A percentile compares a stretch with the other conserved stretches of the same genome.
Conservation (phyloP, 2,329 filamentous ascomycete species). For the Intubia oerlemansii region DNA sequence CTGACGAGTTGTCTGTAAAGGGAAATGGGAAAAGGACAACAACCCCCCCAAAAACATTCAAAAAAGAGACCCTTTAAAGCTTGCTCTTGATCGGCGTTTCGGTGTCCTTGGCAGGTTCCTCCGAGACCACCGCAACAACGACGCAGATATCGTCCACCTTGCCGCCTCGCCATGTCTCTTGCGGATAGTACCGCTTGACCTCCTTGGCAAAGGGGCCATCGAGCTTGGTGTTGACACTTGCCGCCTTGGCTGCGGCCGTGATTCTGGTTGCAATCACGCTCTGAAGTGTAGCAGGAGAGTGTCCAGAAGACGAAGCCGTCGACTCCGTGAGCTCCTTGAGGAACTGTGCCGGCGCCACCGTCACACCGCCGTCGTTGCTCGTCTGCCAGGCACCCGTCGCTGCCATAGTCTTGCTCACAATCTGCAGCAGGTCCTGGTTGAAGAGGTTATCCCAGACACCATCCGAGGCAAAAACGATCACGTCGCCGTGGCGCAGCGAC, state of each 20-base stretch:
- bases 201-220: constrained; percentile 92
- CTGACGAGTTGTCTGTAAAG: background rate
- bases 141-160: constrained; percentile 95
- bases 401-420: constrained; percentile 60
- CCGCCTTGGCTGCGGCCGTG: constrained; percentile 61
- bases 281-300: constrained; percentile 39
- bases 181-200: constrained; percentile 69
- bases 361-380: constrained; percentile 33
- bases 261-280: constrained; percentile 61
- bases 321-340: constrained; percentile 14
- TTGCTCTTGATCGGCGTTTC: constrained; percentile 13
- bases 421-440: constrained; percentile 66
- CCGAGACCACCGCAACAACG: constrained; percentile 56
- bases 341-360: constrained; percentile 23
- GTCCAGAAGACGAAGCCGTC: background rate
- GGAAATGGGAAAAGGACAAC: background rate
- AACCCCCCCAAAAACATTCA: background rate
- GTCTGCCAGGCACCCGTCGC: constrained; percentile 52
- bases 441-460: constrained; percentile 93
- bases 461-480: constrained; percentile 85
- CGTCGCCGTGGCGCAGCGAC: constrained; percentile 67
- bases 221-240: constrained; percentile 58
- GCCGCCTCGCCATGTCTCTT: constrained; percentile 73
- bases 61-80: constrained; percentile 3
- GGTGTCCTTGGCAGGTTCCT: constrained; percentile 24